These are phyloP conservation scores for Penicillium simplicissimum DNA, from an alignment of 495 filamentous ascomycete genomes.

Conservation along the genomic window DNA sequence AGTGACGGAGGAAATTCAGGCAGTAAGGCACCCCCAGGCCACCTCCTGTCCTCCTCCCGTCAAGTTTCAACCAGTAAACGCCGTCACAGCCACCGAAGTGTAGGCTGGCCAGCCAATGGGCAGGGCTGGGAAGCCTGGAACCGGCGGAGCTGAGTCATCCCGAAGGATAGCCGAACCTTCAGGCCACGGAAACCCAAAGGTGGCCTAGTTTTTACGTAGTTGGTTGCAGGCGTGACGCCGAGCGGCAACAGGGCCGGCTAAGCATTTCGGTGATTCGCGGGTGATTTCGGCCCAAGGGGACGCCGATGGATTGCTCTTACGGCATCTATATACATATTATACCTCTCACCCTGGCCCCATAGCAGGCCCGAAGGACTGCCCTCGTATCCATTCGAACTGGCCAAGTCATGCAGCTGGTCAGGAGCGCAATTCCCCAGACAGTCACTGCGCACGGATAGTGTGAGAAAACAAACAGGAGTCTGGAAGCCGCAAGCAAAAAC, in stretches of 20 bases:
- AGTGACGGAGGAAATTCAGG: slow-evolving; percentile 21
- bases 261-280: slow-evolving; percentile 26
- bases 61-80: neutral
- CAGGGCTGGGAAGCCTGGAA: slow-evolving; percentile 18
- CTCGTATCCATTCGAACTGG: neutral
- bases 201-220: neutral
- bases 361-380: neutral
- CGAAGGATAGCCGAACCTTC: slow-evolving; percentile 23
- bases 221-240: neutral
- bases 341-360: neutral
- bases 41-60: too few relatives aligned
- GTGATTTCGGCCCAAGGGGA: slow-evolving; percentile 34
- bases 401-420: neutral
- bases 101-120: neutral
- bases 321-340: slow-evolving; percentile 14
- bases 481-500: neutral
- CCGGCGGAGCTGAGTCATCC: slow-evolving; percentile 35
- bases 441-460: neutral
- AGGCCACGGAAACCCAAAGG: neutral
- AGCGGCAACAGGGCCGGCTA: slow-evolving; percentile 20
- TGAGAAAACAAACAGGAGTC: neutral
- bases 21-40: neutral
- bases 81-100: neutral
- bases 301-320: slow-evolving; percentile 21
- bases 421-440: neutral